These are phyloP conservation scores for Rhizopogon roseolus DNA, from an alignment of 768 basidiomycete genomes.

Conservation along the genomic window DNA sequence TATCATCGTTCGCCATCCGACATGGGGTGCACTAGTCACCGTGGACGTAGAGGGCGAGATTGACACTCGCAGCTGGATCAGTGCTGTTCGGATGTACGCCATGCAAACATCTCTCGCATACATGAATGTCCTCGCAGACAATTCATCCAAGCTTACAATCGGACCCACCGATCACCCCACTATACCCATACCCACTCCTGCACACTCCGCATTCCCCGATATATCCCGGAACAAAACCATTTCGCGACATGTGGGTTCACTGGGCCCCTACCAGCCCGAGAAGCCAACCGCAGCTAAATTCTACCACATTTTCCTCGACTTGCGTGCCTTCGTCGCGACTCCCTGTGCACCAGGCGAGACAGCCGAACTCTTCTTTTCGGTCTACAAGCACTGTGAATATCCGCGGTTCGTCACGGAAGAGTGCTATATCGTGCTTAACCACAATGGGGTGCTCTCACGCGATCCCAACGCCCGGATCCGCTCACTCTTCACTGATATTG, in stretches of 20 bases:
- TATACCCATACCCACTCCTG: conserved; percentile 51
- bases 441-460: conserved; percentile 83
- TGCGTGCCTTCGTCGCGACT: conserved; percentile 89
- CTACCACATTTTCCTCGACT: conserved; percentile 86
- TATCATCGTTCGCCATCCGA: conserved; percentile 93
- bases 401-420: conserved; percentile 91
- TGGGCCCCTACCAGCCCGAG: conserved; percentile 20
- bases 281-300: conserved; percentile 60
- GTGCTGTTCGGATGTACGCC: conserved; percentile 86
- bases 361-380: conserved; percentile 88
- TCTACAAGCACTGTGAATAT: conserved; percentile 76
- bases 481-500: conserved; percentile 88
- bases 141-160: conserved; percentile 25
- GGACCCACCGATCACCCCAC: conserved; percentile 45
- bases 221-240: conserved; percentile 21
- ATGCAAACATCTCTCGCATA: conserved; percentile 85
- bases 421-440: conserved; percentile 83
- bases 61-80: conserved; percentile 81
- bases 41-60: conserved; percentile 86
- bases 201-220: conserved; percentile 72
- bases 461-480: conserved; percentile 73
- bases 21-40: conserved; percentile 83
- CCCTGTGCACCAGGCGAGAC: conserved; percentile 89
- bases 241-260: conserved; percentile 32
- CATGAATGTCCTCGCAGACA: conserved; percentile 47